A percentile compares a stretch with the other conserved stretches of the same genome.
phyloP scores from a whole-genome alignment of 148 eudicot genomes.

The Drosera capensis region DNA sequence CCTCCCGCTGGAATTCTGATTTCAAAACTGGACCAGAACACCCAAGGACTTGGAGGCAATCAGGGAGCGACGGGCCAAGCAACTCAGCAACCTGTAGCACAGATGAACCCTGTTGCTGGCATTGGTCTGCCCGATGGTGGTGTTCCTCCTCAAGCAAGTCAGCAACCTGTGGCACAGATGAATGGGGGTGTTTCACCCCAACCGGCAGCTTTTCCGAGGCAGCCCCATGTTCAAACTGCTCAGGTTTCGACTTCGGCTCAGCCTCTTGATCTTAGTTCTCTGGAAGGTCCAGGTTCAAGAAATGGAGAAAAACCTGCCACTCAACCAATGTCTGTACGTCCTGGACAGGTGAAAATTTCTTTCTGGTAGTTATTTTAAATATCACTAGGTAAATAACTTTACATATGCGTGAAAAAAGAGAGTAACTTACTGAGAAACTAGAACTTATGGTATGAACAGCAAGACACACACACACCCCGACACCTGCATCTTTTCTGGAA shows the following conservation, averaged over 20 bases:
- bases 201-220: slow-evolving; percentile 25
- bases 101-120: slow-evolving; percentile 25
- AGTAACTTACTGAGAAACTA: too few species aligned
- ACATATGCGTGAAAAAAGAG: too few species aligned
- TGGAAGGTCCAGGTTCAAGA: slow-evolving; percentile 46
- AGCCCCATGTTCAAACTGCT: slow-evolving; percentile 31
- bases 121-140: slow-evolving; percentile 61
- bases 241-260: slow-evolving; percentile 35
- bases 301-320: slow-evolving; percentile 36
- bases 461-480: too few species aligned
- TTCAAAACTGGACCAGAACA: slow-evolving; percentile 58
- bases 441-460: too few species aligned
- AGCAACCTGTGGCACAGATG: slow-evolving; percentile 21
- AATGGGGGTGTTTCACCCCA: slow-evolving; percentile 88
- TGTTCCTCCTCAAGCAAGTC: slow-evolving; percentile 52
- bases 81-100: too few species aligned
- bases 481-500: too few species aligned
- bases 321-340: slow-evolving; percentile 74
- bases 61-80: slow-evolving; percentile 29
- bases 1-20: slow-evolving; percentile 73
- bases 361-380: too few species aligned
- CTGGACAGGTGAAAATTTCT: slow-evolving; percentile 74
- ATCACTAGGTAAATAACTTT: too few species aligned
- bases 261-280: slow-evolving; percentile 80
- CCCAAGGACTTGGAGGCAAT: slow-evolving; percentile 33